phyloP scores from a whole-genome alignment of 441 rosid species.

The Corymbia calophylla region DNA sequence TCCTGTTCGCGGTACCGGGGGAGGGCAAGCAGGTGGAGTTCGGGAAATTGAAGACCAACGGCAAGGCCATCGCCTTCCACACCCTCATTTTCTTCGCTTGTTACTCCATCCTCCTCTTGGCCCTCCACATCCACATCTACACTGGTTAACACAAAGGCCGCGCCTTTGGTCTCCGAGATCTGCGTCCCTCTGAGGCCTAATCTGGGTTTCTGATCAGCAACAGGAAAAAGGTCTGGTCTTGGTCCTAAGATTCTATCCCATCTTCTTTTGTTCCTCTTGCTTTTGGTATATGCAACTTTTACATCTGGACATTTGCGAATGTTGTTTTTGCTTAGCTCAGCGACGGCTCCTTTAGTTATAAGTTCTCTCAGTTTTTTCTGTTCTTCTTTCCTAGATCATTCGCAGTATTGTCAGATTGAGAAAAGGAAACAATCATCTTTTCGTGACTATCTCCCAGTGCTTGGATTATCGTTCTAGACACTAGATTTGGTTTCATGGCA shows the following conservation, averaged over 20 bases:
- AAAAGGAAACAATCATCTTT: neutral
- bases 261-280: neutral
- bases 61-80: constrained; percentile 74
- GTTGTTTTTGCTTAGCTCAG: neutral
- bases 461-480: neutral
- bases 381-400: neutral
- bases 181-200: neutral
- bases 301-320: neutral
- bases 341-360: neutral
- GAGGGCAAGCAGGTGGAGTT: constrained; percentile 49
- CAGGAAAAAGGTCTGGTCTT: neutral
- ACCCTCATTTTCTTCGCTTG: constrained; percentile 74
- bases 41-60: constrained; percentile 87
- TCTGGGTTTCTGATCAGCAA: neutral
- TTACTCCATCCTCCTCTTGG: constrained; percentile 66
- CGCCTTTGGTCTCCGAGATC: neutral
- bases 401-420: neutral
- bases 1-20: constrained; percentile 73
- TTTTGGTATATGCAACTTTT: neutral
- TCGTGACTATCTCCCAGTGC: neutral
- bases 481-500: neutral
- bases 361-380: neutral
- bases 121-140: constrained; percentile 72
- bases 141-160: constrained; percentile 36
- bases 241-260: neutral